Conservation (phyloP, 2,329 filamentous ascomycete species). For the Hypomyces rosellus region DNA sequence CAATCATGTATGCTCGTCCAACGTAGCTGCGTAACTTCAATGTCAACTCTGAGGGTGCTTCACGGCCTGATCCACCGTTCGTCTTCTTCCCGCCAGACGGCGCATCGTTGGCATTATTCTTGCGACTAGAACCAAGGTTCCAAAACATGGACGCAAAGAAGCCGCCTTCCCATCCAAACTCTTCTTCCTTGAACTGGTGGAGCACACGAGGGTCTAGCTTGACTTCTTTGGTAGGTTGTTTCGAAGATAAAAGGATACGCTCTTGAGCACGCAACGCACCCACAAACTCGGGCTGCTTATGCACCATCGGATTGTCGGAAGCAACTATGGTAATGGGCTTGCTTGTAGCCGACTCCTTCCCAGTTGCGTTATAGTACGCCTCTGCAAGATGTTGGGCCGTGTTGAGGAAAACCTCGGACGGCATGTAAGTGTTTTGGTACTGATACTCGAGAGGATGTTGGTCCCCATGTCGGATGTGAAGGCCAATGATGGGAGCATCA, state of each 20-base stretch:
- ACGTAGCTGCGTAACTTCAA: constrained; percentile 65
- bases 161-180: constrained; percentile 81
- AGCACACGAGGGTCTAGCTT: constrained; percentile 44
- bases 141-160: constrained; percentile 81
- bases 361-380: constrained; percentile 38
- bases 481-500: constrained; percentile 46
- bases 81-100: constrained; percentile 5
- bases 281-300: constrained; percentile 57
- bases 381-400: constrained; percentile 52
- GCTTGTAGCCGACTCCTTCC: background rate
- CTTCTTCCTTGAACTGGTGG: constrained; percentile 65
- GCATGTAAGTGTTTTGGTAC: constrained; percentile 72
- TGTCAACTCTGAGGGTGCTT: constrained; percentile 41
- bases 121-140: constrained; percentile 55
- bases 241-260: constrained; percentile 68
- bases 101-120: constrained; percentile 30
- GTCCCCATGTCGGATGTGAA: constrained; percentile 79
- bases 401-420: constrained; percentile 60
- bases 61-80: background rate
- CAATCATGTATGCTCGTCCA: constrained; percentile 74
- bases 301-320: constrained; percentile 75
- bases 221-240: constrained; percentile 39
- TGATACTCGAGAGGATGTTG: constrained; percentile 70
- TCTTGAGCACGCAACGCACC: constrained; percentile 60
- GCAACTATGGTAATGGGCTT: constrained; percentile 57